Conservation (phyloP, 192 early-diverging fungal species). For the Umbelopsis sp. region DNA sequence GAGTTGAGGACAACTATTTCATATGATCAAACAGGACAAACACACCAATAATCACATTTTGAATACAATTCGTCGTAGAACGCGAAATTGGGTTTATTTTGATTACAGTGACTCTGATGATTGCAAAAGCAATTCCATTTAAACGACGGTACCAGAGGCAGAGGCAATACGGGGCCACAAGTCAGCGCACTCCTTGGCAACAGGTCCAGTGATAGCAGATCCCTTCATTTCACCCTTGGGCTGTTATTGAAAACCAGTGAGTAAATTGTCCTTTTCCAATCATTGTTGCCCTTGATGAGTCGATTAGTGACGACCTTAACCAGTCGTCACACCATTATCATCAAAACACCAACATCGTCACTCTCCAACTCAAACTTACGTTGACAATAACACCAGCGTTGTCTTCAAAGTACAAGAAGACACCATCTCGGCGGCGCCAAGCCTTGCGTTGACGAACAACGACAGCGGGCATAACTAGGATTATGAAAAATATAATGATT, state of each 20-base stretch:
- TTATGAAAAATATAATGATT: too few species aligned
- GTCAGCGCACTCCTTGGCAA: constrained; percentile 99
- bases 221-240: constrained; percentile 60
- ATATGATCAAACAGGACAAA: too few species aligned
- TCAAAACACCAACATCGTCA: neutral
- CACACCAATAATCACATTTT: too few species aligned
- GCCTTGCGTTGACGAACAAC: constrained; percentile 99
- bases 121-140: neutral
- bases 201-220: constrained; percentile 99
- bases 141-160: constrained; percentile 72
- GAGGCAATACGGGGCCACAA: constrained; percentile 99
- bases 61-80: too few species aligned
- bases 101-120: too few species aligned
- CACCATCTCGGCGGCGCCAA: constrained; percentile 98
- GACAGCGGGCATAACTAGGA: constrained; percentile 94
- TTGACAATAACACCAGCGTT: constrained; percentile 99
- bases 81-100: too few species aligned
- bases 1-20: neutral
- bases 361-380: constrained; percentile 20
- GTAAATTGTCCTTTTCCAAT: neutral
- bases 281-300: neutral
- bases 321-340: neutral
- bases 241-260: neutral
- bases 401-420: constrained; percentile 99
- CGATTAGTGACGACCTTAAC: neutral